phyloP scores from a whole-genome alignment of 2,329 filamentous ascomycete species.

The Phialocephala sp. region DNA sequence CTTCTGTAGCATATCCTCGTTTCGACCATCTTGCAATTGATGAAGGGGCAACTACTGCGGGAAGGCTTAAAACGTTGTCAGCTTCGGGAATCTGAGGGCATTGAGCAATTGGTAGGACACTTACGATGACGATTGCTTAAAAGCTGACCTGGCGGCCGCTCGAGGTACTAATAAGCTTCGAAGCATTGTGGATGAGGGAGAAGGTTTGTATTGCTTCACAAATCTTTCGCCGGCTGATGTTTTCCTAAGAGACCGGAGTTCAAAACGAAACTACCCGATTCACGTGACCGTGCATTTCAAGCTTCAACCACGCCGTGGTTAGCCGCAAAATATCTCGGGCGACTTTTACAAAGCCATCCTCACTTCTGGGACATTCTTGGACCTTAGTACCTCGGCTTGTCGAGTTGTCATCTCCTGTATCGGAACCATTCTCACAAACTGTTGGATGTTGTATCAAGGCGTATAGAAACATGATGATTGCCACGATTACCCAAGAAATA shows the following conservation, averaged over 20 bases:
- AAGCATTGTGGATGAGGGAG: slow-evolving; percentile 56
- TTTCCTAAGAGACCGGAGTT: slow-evolving; percentile 15
- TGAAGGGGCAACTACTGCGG: slow-evolving; percentile 53
- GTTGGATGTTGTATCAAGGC: no score
- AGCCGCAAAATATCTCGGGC: not conserved
- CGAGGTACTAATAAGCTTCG: slow-evolving; percentile 65
- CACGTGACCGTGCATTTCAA: not conserved
- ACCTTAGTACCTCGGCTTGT: not conserved
- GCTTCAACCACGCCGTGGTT: not conserved
- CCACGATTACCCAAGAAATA: not conserved
- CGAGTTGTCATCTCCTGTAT: not conserved
- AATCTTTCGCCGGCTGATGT: slow-evolving; percentile 19
- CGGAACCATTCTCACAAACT: not conserved
- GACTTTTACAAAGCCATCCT: not conserved
- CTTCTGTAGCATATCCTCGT: slow-evolving; percentile 61
- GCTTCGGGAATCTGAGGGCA: slow-evolving; percentile 18
- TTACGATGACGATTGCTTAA: slow-evolving; percentile 59
- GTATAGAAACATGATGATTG: no score
- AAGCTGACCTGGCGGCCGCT: slow-evolving; percentile 61
- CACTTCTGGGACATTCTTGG: slow-evolving; percentile 14
- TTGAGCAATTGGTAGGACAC: slow-evolving; percentile 37
- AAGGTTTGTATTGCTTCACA: slow-evolving; percentile 30
- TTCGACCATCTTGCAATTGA: slow-evolving; percentile 60
- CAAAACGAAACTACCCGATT: slow-evolving; percentile 9
- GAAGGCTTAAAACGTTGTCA: slow-evolving; percentile 50